Evolutionary conservation across 352 stramenopile species (phyloP).

Genomic region (Globisporangium nagaii): DNA sequence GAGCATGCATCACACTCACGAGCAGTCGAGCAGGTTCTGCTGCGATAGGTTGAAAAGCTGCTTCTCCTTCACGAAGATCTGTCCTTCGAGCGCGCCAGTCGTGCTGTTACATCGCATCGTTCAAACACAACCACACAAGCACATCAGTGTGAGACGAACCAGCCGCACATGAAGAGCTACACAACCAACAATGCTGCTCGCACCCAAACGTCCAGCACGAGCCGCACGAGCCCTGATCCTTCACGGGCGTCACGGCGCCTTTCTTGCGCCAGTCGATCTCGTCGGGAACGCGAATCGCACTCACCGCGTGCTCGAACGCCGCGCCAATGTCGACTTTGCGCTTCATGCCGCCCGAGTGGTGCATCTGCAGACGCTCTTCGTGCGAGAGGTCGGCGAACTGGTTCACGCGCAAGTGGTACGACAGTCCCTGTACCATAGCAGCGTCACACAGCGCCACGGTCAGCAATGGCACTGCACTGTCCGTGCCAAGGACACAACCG

Average conservation of each 20-base stretch:
- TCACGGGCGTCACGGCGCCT: conserved; percentile 85
- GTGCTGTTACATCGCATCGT: too few relatives aligned
- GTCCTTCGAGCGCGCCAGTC: conserved; percentile 74
- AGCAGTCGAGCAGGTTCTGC: conserved; percentile 90
- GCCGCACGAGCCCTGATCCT: conserved; percentile 89
- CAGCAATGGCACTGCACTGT: neutral
- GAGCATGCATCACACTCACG: conserved; percentile 24
- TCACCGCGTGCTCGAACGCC: conserved; percentile 30
- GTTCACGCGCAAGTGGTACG: conserved; percentile 77
- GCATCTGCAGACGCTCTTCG: conserved; percentile 51
- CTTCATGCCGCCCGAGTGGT: conserved; percentile 36
- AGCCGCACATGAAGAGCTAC: neutral
- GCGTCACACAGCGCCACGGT: neutral
- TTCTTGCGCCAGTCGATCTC: conserved; percentile 86
- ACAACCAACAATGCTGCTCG: neutral
- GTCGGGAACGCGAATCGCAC: conserved; percentile 34
- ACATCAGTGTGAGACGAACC: conserved; percentile 5
- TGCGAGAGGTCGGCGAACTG: conserved; percentile 79
- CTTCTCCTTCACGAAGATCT: conserved; percentile 62
- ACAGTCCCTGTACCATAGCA: conserved; percentile 36
- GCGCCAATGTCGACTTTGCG: conserved; percentile 63
- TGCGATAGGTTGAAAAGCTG: conserved; percentile 83
- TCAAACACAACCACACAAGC: too few relatives aligned
- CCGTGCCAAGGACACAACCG: neutral
- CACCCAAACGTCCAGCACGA: conserved; percentile 91